Evolutionary conservation across 2,329 filamentous ascomycete genomes (phyloP), one percentile per base, ranked within the genome.

Genomic region (Stagonosporopsis rhizophila): DNA sequence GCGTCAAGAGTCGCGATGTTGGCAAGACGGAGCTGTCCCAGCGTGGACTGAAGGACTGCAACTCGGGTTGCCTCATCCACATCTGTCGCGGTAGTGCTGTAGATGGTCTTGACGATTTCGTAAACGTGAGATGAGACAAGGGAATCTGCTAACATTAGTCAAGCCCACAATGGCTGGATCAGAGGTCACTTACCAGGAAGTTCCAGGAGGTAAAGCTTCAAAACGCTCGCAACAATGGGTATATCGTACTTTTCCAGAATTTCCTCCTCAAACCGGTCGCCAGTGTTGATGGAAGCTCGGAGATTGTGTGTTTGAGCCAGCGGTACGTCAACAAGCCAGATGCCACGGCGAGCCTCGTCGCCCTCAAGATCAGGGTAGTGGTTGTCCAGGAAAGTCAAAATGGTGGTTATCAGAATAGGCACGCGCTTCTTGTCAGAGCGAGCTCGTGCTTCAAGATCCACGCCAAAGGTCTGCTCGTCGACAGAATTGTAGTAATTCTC

Each of bases 401-500:
- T 89, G 0, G 92, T 92, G 2, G 95, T 99, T 60, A 99, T 87
- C 64, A 99, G 87, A 58, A 96, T 82, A 17, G 95, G 95, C 20
- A 99, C 95, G 45, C 95, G 90, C 80, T 99, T 99, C 76, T 93
- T 89, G 77, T 99, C 95, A 47, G 92, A 93, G 64, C 94, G 85
- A 41, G 95, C 95, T 65, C 95, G 85, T 34, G 94, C 92, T 78
- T 99, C 95, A n/a, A 99, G 86, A 72, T 99, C 96, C 52, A 99
- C 92, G 64, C 96, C 95, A 73, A 98, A 99, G 0, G 92, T 96
- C 83, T 98, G 93, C 73, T 97, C 93, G 75, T 97, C 95, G 22
- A 97, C 92, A 64, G 91, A 92, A 77, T 97, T 97, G 81, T 99
- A 99, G 79, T 99, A 99, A 76, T 98, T 99, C 79, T 99, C 95